Evolutionary conservation across 768 basidiomycete genomes (phyloP).

Genomic region (Candolleomyces eurysporus): DNA sequence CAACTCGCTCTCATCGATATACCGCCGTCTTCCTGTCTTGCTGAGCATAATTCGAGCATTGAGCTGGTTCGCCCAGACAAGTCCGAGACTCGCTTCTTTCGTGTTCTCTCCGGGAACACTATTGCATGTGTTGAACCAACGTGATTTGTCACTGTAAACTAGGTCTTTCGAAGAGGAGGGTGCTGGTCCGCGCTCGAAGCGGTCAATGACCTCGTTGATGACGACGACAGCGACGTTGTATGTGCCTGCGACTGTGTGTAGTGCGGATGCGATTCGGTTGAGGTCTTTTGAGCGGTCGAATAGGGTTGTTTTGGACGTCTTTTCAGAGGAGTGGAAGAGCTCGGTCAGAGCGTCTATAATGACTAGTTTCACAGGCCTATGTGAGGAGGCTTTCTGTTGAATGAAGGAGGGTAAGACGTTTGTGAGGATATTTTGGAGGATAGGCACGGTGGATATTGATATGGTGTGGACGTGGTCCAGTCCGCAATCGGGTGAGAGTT

Average conservation of each 20-base stretch:
- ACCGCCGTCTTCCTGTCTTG: constrained; percentile 67
- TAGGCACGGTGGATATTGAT: constrained; percentile 50
- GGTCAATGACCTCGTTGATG: constrained; percentile 87
- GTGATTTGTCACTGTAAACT: constrained; percentile 69
- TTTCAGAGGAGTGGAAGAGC: constrained; percentile 67
- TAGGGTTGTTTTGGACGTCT: constrained; percentile 59
- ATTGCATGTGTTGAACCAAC: constrained; percentile 71
- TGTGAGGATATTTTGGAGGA: constrained; percentile 54
- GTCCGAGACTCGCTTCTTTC: constrained; percentile 83
- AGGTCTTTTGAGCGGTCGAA: constrained; percentile 73
- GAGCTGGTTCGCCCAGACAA: constrained; percentile 93
- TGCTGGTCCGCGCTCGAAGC: constrained; percentile 37
- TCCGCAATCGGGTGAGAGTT: constrained; percentile 30
- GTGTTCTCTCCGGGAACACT: constrained; percentile 52
- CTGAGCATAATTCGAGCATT: constrained; percentile 82
- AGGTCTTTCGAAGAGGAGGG: constrained; percentile 30
- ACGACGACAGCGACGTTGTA: constrained; percentile 74
- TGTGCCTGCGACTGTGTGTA: constrained; percentile 68
- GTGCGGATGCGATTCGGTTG: constrained; percentile 58
- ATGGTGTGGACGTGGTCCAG: constrained; percentile 64
- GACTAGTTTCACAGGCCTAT: constrained; percentile 70
- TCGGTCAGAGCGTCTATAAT: constrained; percentile 89
- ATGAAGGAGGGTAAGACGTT: constrained; percentile 55
- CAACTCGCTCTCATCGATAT: constrained; percentile 39
- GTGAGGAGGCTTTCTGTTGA: constrained; percentile 23